phyloP scores from a whole-genome alignment of 306 rosid species.

The Chamaecrista fasciculata region DNA sequence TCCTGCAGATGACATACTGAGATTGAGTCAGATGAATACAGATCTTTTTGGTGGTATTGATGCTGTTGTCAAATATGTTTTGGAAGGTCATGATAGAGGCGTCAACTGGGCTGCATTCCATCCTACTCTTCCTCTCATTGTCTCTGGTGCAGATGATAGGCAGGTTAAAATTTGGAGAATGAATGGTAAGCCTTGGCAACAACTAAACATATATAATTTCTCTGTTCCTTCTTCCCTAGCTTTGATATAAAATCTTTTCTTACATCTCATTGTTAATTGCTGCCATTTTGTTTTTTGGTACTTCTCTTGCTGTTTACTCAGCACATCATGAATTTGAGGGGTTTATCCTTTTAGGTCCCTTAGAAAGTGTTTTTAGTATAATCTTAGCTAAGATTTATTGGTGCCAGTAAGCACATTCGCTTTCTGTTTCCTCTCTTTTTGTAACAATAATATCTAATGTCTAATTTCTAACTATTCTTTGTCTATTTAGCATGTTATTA shows the following conservation, averaged over 20 bases:
- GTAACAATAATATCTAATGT: neutral
- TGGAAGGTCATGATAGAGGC: conserved; percentile 99
- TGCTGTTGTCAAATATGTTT: conserved; percentile 90
- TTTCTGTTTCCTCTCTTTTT: neutral
- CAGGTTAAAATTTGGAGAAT: conserved; percentile 97
- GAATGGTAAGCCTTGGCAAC: conserved; percentile 62
- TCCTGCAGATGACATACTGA: conserved; percentile 85
- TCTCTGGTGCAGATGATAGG: conserved; percentile 97
- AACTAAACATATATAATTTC: neutral
- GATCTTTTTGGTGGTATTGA: conserved; percentile 96
- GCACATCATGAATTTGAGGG: neutral
- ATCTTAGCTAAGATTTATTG: neutral
- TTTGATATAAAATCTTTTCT: neutral
- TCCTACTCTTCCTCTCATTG: conserved; percentile 90
- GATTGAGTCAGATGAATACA: conserved; percentile 92
- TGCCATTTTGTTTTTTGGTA: neutral
- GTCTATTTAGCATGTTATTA: neutral
- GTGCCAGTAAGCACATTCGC: neutral
- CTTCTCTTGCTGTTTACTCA: neutral
- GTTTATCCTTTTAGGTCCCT: neutral
- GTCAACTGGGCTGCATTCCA: conserved; percentile 99
- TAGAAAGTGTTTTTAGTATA: neutral
- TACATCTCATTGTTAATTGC: neutral
- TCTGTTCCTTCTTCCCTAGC: neutral
- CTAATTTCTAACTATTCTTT: neutral